Evolutionary conservation across 352 stramenopile genomes (phyloP), one percentile per base, ranked within the genome.

Genomic region (Phytophthora pisi): DNA sequence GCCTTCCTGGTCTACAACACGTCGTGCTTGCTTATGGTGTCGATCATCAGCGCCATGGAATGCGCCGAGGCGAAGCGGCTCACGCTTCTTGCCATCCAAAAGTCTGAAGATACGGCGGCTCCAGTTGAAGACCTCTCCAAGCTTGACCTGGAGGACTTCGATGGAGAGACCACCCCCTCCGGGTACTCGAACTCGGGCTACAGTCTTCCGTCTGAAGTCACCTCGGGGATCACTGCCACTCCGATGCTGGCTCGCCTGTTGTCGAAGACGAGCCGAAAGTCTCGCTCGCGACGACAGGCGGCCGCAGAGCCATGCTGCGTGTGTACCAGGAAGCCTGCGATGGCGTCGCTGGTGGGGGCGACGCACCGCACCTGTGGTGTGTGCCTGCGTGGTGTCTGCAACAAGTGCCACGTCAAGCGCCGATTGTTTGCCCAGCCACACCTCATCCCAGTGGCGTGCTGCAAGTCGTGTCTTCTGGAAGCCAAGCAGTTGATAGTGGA

Each of bases 381-480:
- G 9, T 90, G 79, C 63, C 55, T 59, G 0, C 57, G 61, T 20
- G 47, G 62, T 0, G 72, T 80, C 18, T 90, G 82, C 66, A 74
- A 61, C 50, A 84, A 84, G 62, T 90, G 78, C 61, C 70, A 81
- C 38, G 57, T 85, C 13, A 88, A 84, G 38, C 77, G 74, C 9
- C 63, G 53, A 3, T 55, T 89, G 5, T 66, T 90, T 23, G 67
- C 76, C 18, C 55, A 57, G 6, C 76, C 74, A 13, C 63, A 72
- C 36, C 61, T 81, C 7, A 66, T 88, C 16, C 20, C 61, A 5
- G 72, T 89, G 10, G 49, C 70, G 20, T 88, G 79, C 61, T 90
- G 82, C 49, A 90, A 82, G 57, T 66, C 56, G 8, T 90, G 79
- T 61, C 59, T 86, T 9, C 60, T 86, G 10, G 67, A 75, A 36